These are phyloP conservation scores for Arbutus unedo DNA, from an alignment of 148 eudicot genomes.

Conservation along the genomic window DNA sequence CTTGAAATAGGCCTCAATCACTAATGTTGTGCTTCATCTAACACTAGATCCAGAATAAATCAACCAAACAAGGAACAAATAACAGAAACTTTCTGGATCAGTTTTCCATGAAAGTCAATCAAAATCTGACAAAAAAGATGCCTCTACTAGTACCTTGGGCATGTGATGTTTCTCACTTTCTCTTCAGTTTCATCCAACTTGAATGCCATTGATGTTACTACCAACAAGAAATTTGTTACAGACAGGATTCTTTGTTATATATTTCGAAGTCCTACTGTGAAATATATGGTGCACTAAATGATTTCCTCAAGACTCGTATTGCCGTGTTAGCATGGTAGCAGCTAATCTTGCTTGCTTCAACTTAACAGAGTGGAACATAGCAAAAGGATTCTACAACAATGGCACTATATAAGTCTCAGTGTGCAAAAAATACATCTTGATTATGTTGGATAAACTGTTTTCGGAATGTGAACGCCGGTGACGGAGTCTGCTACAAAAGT, in stretches of 20 bases:
- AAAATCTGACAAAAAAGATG: background rate
- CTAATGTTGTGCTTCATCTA: background rate
- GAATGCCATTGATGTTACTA: background rate
- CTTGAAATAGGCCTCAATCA: background rate
- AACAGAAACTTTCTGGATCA: background rate
- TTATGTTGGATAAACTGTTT: too few species aligned
- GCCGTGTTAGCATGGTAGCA: background rate
- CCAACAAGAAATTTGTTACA: background rate
- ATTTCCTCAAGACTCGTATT: background rate
- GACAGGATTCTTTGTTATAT: background rate
- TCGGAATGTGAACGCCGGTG: too few species aligned
- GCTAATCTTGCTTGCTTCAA: background rate
- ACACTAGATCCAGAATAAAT: background rate
- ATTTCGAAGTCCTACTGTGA: background rate
- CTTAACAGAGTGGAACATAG: background rate
- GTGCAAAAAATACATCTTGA: background rate
- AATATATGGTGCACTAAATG: too few species aligned
- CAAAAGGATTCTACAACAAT: background rate
- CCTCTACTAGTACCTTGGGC: background rate
- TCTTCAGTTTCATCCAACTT: slow-evolving; percentile 8
- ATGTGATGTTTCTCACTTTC: background rate
- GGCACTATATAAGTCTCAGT: background rate
- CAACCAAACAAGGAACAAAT: background rate
- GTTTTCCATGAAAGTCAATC: background rate
- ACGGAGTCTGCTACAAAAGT: too few species aligned